These are phyloP conservation scores for Pseudocercospora eumusae DNA, from an alignment of 2,329 filamentous ascomycete species.

Conservation along the genomic window DNA sequence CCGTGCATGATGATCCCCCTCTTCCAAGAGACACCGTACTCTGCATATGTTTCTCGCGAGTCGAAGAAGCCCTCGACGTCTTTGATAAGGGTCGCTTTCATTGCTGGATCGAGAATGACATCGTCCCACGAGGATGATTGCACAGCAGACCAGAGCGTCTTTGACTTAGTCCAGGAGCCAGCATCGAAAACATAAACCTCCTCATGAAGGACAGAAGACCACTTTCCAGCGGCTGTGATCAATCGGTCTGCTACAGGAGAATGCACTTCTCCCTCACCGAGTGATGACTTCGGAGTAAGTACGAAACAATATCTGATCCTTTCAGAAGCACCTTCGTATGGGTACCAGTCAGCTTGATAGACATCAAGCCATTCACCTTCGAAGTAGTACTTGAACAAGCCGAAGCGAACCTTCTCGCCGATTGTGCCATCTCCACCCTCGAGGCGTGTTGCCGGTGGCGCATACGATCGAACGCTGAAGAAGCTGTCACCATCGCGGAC, in stretches of 20 bases:
- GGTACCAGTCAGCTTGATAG: slow-evolving; percentile 43
- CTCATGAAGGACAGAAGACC: slow-evolving; percentile 43
- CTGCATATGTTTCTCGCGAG: slow-evolving; percentile 43
- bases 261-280: slow-evolving; percentile 9
- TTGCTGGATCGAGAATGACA: slow-evolving; percentile 48
- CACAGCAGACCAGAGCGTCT: slow-evolving; percentile 44
- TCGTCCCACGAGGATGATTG: slow-evolving; percentile 48
- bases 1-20: slow-evolving; percentile 47
- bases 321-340: neutral
- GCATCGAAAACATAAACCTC: slow-evolving; percentile 50
- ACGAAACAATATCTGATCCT: slow-evolving; percentile 24
- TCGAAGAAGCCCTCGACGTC: slow-evolving; percentile 46
- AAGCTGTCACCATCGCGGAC: slow-evolving; percentile 41
- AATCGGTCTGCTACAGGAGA: slow-evolving; percentile 41
- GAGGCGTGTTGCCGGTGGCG: slow-evolving; percentile 41
- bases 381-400: slow-evolving; percentile 47
- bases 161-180: slow-evolving; percentile 44
- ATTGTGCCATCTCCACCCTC: slow-evolving; percentile 41
- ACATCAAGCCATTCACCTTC: slow-evolving; percentile 43
- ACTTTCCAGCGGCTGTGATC: slow-evolving; percentile 44
- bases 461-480: slow-evolving; percentile 40
- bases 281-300: slow-evolving; percentile 17
- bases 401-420: slow-evolving; percentile 43
- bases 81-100: slow-evolving; percentile 47
- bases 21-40: slow-evolving; percentile 53